Base-by-base conservation (phyloP, 768 basidiomycete genomes). In the Boletus rufocinnamomeus region DNA sequence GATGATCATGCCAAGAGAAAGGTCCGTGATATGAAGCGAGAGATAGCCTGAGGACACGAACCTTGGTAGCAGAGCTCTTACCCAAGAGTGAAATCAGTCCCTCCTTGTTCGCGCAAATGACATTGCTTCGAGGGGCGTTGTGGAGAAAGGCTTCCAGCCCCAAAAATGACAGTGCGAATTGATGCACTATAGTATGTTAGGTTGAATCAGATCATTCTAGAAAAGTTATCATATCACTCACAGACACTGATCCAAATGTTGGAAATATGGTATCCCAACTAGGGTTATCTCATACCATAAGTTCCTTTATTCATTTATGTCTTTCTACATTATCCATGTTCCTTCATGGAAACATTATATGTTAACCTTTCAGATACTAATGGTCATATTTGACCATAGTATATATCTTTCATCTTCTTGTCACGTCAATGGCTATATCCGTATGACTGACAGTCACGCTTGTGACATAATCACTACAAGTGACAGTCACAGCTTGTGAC, bases 61-160 rank as follows among this genome's bases (percentile, higher is more conserved):
- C 19, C 38, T 35, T 51, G 21, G 28, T 27, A 38, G 25, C 23
- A 46, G 48, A 25, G 38, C 5, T 54, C 74, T 56, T 54, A 88
- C 91, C 93, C 54, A 83, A 72, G 21, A 96, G 78, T 1, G 91
- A 94, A 35, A 89, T 79, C 23, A 99, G 68, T 0, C 97, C 97
- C 71, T 99, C 97, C 68, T 97, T 97, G 77, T 99, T 98, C 21
- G 84, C 81, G 35, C 82, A 85, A 35, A 98, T 63, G 4, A 95
- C 48, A 35, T 80, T 79, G 13, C 73, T 76, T 9, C 96, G 84
- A 3, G 85, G 82, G 0, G 84, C 82, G 1, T 82, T 69, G 28
- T 95, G 77, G 5, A 91, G 82, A 74, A 86, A 93, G 0, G 74
- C 48, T 66, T 87, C 81, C 7, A 95, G 72, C 1, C 82, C 79